Conservation (phyloP, 768 basidiomycete genomes). For the Lanmaoa pseudosensibilis region DNA sequence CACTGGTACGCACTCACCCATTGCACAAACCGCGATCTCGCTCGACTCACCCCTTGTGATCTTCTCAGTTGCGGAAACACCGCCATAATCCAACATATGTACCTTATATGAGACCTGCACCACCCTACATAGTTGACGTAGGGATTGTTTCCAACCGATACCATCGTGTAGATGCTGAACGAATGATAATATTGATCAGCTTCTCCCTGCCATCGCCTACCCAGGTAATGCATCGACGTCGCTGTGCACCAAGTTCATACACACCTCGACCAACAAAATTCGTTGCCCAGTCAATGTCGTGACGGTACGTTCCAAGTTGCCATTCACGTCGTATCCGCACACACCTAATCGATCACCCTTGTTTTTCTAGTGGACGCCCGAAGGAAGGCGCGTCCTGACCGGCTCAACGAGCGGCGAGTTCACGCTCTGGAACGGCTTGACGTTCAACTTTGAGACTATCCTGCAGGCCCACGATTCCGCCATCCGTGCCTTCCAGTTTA, state of each 20-base stretch:
- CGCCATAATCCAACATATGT: slow-evolving; percentile 77
- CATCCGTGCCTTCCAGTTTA: slow-evolving; percentile 86
- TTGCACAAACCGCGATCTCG: not conserved
- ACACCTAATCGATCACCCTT: slow-evolving; percentile 1
- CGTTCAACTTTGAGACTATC: slow-evolving; percentile 99
- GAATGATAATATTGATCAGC: slow-evolving; percentile 46
- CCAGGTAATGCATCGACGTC: slow-evolving; percentile 90
- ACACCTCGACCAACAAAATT: slow-evolving; percentile 98
- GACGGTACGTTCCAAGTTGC: slow-evolving; percentile 56
- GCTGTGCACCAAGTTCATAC: slow-evolving; percentile 94
- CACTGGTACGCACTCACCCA: slow-evolving; percentile 55
- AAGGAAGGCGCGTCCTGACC: slow-evolving; percentile 88
- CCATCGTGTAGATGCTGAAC: slow-evolving; percentile 23
- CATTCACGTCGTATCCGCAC: not conserved
- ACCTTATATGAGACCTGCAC: slow-evolving; percentile 77
- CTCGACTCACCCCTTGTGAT: not conserved
- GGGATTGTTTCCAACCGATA: slow-evolving; percentile 29
- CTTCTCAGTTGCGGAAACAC: slow-evolving; percentile 63
- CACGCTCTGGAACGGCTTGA: slow-evolving; percentile 97
- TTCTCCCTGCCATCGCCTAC: slow-evolving; percentile 93
- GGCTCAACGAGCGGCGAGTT: slow-evolving; percentile 98
- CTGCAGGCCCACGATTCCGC: slow-evolving; percentile 98
- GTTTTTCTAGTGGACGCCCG: slow-evolving; percentile 85
- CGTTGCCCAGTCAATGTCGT: slow-evolving; percentile 96
- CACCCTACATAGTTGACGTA: slow-evolving; percentile 89